phyloP scores from a whole-genome alignment of 371 early-diverging fungal species.

The Lichtheimia ramosa region DNA sequence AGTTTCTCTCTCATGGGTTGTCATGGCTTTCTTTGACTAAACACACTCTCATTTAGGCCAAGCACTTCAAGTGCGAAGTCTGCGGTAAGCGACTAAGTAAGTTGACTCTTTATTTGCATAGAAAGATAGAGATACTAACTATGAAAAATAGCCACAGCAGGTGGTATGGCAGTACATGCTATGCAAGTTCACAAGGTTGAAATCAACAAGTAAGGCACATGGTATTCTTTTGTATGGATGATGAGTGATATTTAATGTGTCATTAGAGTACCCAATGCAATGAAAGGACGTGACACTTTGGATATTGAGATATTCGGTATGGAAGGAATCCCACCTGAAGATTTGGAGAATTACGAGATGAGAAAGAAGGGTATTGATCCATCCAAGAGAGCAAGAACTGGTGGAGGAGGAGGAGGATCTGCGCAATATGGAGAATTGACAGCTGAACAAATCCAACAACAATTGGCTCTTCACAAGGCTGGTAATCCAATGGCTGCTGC shows the following conservation, averaged over 20 bases:
- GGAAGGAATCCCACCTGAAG: constrained; percentile 89
- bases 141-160: constrained; percentile 61
- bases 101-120: constrained; percentile 8
- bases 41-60: constrained; percentile 54
- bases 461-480: constrained; percentile 43
- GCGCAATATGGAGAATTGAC: constrained; percentile 41
- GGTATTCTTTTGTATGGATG: background rate
- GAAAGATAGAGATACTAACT: background rate
- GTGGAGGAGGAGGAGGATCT: constrained; percentile 18
- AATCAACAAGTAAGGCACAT: constrained; percentile 59
- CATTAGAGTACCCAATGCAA: constrained; percentile 82
- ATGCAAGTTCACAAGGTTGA: constrained; percentile 93
- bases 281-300: constrained; percentile 80
- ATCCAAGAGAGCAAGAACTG: constrained; percentile 25
- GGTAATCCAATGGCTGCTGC: constrained; percentile 14
- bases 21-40: too few relatives aligned
- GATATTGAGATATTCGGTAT: constrained; percentile 95
- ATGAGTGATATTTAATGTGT: too few relatives aligned
- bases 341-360: constrained; percentile 67
- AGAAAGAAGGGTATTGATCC: constrained; percentile 37
- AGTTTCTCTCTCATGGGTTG: background rate
- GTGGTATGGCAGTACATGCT: constrained; percentile 90
- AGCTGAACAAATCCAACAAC: constrained; percentile 40
- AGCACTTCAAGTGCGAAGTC: constrained; percentile 88
- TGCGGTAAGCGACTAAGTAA: constrained; percentile 85